Conservation (phyloP, 768 basidiomycete genomes). For the Lentinula detonsa region DNA sequence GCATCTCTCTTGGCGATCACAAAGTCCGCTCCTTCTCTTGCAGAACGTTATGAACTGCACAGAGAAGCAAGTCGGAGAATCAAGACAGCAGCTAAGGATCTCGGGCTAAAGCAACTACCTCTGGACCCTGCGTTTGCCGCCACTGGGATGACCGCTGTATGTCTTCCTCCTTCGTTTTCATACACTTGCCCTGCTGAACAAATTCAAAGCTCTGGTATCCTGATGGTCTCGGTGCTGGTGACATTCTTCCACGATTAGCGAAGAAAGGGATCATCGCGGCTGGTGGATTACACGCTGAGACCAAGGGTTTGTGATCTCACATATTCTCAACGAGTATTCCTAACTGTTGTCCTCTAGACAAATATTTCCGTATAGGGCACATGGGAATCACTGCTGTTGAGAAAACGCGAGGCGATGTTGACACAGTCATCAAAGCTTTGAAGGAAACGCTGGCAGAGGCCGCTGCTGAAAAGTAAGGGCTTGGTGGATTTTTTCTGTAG, state of each 20-base stretch:
- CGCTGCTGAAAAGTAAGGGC: slow-evolving; percentile 3
- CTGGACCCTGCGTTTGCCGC: slow-evolving; percentile 58
- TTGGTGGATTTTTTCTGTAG: background rate
- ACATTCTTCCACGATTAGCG: slow-evolving; percentile 70
- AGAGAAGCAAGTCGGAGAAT: slow-evolving; percentile 59
- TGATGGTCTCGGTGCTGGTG: slow-evolving; percentile 66
- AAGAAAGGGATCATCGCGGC: slow-evolving; percentile 77
- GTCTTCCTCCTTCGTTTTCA: slow-evolving; percentile 12
- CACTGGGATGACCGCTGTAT: slow-evolving; percentile 86
- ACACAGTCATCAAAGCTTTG: slow-evolving; percentile 62
- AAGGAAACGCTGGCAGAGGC: slow-evolving; percentile 41
- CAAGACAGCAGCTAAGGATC: slow-evolving; percentile 54
- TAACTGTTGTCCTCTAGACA: slow-evolving; percentile 37
- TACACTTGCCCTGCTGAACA: background rate
- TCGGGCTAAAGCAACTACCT: slow-evolving; percentile 77
- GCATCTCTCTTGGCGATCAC: slow-evolving; percentile 75
- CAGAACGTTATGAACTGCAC: slow-evolving; percentile 76
- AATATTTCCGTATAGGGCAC: slow-evolving; percentile 93
- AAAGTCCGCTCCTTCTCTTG: slow-evolving; percentile 52
- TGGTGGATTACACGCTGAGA: slow-evolving; percentile 77
- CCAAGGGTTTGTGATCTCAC: slow-evolving; percentile 55
- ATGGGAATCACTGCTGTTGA: slow-evolving; percentile 89
- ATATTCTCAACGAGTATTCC: background rate
- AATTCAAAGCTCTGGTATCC: slow-evolving; percentile 70
- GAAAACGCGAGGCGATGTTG: slow-evolving; percentile 63